Conservation (phyloP, 1,139 yeast species). For the Candida sojae region DNA sequence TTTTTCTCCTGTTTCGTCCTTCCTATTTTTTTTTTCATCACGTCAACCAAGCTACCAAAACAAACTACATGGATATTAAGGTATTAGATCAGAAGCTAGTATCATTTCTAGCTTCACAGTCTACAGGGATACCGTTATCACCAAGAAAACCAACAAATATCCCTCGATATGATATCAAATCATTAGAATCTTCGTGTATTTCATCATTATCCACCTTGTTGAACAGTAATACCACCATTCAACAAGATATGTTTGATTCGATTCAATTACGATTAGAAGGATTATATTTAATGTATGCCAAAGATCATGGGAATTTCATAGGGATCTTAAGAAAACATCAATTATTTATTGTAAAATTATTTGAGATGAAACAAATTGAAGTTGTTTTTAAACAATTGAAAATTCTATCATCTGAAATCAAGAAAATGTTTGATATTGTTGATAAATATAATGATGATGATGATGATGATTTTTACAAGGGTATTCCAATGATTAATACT, state of each 20-base stretch:
- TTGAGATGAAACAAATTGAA: conserved; percentile 23
- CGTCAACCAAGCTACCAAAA: neutral
- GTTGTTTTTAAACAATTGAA: conserved; percentile 17
- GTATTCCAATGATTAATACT: conserved; percentile 10
- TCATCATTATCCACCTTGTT: conserved; percentile 7
- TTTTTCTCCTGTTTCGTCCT: neutral
- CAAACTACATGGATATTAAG: conserved; percentile 2
- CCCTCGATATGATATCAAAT: conserved; percentile 13
- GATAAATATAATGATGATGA: neutral
- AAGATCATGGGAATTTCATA: neutral
- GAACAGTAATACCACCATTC: neutral
- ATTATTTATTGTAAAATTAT: conserved; percentile 27
- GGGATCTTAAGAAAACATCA: conserved; percentile 28
- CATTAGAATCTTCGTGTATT: conserved; percentile 12
- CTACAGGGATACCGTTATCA: conserved; percentile 10
- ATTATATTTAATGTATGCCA: conserved; percentile 9
- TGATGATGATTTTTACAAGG: conserved; percentile 14
- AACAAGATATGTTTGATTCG: conserved; percentile 14
- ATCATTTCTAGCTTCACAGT: conserved; percentile 12
- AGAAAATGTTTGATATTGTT: neutral
- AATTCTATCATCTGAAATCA: conserved; percentile 7
- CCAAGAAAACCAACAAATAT: conserved; percentile 12
- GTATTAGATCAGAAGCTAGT: conserved; percentile 9
- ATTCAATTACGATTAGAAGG: conserved; percentile 16
- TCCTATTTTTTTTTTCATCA: neutral